These are phyloP conservation scores for Phytopythium boreale DNA, from an alignment of 352 stramenopile genomes.

Conservation along the genomic window DNA sequence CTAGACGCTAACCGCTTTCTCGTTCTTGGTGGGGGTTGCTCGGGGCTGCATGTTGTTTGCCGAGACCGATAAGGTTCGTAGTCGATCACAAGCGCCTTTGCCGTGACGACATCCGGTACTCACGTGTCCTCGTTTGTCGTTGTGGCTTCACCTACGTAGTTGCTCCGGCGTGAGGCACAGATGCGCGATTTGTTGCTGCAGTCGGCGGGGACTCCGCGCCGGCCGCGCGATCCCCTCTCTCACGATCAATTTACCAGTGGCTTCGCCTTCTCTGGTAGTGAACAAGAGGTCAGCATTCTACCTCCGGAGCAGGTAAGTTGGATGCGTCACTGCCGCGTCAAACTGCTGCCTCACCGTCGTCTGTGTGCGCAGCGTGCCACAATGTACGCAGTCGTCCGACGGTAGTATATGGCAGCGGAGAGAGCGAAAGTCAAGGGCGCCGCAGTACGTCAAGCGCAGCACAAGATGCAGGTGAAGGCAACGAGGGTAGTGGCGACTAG, in stretches of 20 bases:
- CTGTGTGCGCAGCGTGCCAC: constrained; percentile 26
- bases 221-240: not conserved
- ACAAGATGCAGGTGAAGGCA: not conserved
- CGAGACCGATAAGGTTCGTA: constrained; percentile 37
- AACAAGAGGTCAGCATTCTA: constrained; percentile 11
- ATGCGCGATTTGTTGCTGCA: constrained; percentile 38
- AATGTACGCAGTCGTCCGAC: constrained; percentile 48
- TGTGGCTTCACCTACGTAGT: constrained; percentile 13
- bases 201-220: constrained; percentile 14
- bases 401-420: constrained; percentile 61
- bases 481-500: not conserved
- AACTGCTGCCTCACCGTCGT: not conserved
- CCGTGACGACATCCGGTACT: not conserved
- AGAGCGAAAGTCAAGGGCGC: constrained; percentile 20
- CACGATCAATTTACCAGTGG: not conserved
- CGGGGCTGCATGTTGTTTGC: constrained; percentile 23
- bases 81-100: too few species aligned
- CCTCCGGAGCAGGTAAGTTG: constrained; percentile 17
- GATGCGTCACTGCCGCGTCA: not conserved
- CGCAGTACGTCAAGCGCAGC: not conserved
- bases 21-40: not conserved
- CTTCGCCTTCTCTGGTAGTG: not conserved
- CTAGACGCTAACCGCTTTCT: not conserved
- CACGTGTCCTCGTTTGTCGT: not conserved
- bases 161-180: constrained; percentile 30